Base-by-base conservation (phyloP, 2,329 filamentous ascomycete genomes). In the Ophiostoma sp. region DNA sequence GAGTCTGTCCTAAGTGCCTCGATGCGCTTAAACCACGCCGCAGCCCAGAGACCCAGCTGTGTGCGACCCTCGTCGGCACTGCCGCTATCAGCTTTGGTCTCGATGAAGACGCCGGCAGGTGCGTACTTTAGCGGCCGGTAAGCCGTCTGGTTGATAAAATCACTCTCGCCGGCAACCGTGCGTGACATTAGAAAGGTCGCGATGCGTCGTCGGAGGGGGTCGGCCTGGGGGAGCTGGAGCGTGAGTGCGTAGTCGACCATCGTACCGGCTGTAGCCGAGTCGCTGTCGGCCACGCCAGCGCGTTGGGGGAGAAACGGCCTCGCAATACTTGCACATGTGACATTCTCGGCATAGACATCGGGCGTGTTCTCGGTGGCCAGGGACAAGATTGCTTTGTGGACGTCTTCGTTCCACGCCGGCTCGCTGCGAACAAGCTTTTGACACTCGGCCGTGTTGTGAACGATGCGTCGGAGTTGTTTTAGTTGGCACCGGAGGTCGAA, bases 321-420 rank as follows among this genome's bases (percentile, higher is more conserved):
- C 67, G 67, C 67, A 41, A 67, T 67, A 54, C 67, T 36, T 54
- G 67, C 67, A 57, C 67, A 67, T 41, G 67, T 67, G 17, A 67
- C 67, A 41, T 67, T 67, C 67, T 67, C 67, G 27, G 67, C 67
- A 11, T 67, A 23, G 44, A 67, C 67, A 67, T 67, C 8, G 6
- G 67, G 67, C 67, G 67, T 67, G 44, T 67, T 67, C 67, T 67
- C 67, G 27, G 67, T 67, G 67, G 67, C 67, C 27, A 67, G 44
- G 33, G 67, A 67, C 41, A 67, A 54, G 3, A 67, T 67, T 67
- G 44, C 41, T 54, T 67, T 67, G 44, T 67, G 67, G 41, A 67
- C 67, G 67, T 67, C 67, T 67, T 54, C 44, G 31, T 67, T 67
- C 67, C 67, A 67, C 44, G 67, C 67, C 27, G 67, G 67, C 67